Evolutionary conservation across 768 basidiomycete species (phyloP), one percentile per base, ranked within the genome.

Genomic region (Tulasnella sp.): DNA sequence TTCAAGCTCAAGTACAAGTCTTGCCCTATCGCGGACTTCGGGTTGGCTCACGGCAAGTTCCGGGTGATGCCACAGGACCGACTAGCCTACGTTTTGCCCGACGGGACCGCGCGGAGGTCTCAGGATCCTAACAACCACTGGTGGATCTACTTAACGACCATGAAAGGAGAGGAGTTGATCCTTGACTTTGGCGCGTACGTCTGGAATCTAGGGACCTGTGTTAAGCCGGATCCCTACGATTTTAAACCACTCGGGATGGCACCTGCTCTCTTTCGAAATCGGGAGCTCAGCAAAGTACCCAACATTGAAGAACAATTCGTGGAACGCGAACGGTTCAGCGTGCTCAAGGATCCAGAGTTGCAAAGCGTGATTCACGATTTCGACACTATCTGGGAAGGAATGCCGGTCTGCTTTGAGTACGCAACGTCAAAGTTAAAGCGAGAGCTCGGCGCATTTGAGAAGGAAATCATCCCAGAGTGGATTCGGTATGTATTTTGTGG

Each of bases 21-120:
- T 36, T 67, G 36, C 17, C 54, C 74, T 19, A 75, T 75, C 8
- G 74, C 74, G 17, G 74, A 75, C 38, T 69, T 75, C 54, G 74
- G 74, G 22, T 9, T 75, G 12, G 67, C 67, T 36, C 54, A 36
- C 34, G 74, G 74, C 19, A 36, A 38, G 34, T 64, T 75, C 19
- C 49, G 58, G 25, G 74, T 22, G n/a, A 75, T 67, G 25, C 22
- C 22, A 6, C 37, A 75, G 36, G 58, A 75, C 25, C 31, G 45
- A 67, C 37, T 75, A 25, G 74, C 74, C 0, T 67, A 75, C 39
- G 58, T 64, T 37, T 31, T 75, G 11, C 74, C 74, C 8, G 74
- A 75, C 34, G 74, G 74, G 22, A 75, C n/a, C 25, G 67, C 37
- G 17, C 34, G 22, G n/a, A 36, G 38, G 38, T 52, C 54, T 25